phyloP scores from a whole-genome alignment of 768 basidiomycete genomes.

The Ephemerocybe angulata region DNA sequence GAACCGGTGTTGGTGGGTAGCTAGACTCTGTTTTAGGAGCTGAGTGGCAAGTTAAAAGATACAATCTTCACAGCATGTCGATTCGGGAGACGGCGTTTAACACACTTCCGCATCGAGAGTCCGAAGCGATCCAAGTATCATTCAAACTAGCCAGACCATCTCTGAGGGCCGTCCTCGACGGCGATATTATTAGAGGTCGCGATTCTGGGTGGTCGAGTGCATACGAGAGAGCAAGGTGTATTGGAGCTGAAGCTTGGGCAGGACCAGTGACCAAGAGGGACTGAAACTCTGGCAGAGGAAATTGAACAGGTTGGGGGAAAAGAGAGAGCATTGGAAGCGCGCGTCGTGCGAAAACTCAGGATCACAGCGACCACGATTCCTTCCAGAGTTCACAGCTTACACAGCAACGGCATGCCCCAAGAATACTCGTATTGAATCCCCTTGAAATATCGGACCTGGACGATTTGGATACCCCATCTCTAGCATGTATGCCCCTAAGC shows the following conservation, averaged over 20 bases:
- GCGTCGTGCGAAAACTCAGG: slow-evolving; percentile 3
- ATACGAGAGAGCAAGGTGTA: slow-evolving; percentile 61
- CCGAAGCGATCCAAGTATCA: slow-evolving; percentile 51
- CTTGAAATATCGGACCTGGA: neutral
- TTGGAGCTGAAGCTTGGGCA: slow-evolving; percentile 65
- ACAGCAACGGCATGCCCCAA: neutral
- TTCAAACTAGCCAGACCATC: slow-evolving; percentile 42
- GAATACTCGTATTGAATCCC: neutral
- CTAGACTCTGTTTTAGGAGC: slow-evolving; percentile 30
- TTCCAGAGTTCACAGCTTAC: neutral
- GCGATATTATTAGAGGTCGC: slow-evolving; percentile 48
- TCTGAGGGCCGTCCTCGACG: slow-evolving; percentile 45
- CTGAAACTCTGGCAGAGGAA: slow-evolving; percentile 50
- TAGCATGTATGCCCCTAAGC: slow-evolving; percentile 1
- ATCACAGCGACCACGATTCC: slow-evolving; percentile 4
- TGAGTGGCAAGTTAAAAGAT: neutral
- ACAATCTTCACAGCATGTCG: slow-evolving; percentile 49
- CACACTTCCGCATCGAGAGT: slow-evolving; percentile 37
- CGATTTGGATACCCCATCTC: neutral
- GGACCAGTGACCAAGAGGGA: slow-evolving; percentile 61
- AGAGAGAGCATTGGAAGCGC: slow-evolving; percentile 32
- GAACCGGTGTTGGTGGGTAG: slow-evolving; percentile 60
- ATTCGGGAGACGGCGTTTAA: slow-evolving; percentile 39
- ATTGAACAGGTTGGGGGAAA: slow-evolving; percentile 30
- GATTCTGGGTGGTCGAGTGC: slow-evolving; percentile 28